phyloP scores from a whole-genome alignment of 306 rosid species.

The Cucumis melo region DNA sequence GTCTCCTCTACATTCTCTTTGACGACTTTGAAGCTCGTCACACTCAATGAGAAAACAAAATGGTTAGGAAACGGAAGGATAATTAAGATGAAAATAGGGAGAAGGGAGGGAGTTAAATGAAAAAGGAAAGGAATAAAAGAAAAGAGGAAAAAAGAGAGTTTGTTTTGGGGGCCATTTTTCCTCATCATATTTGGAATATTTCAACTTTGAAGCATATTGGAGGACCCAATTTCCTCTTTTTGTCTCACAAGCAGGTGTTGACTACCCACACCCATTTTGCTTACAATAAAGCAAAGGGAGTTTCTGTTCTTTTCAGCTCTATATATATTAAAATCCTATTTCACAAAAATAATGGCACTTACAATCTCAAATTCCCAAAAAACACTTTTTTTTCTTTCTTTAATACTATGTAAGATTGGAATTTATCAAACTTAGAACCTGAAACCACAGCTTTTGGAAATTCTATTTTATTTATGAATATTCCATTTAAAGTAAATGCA shows the following conservation, averaged over 20 bases:
- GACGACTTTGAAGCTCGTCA: too few relatives aligned
- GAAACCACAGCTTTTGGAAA: neutral
- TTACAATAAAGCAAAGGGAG: slow-evolving; percentile 13
- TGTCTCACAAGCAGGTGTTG: slow-evolving; percentile 79
- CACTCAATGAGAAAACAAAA: too few relatives aligned
- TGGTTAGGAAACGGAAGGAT: too few relatives aligned
- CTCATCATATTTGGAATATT: slow-evolving; percentile 47
- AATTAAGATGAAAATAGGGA: neutral
- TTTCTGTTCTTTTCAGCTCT: slow-evolving; percentile 15
- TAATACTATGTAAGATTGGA: neutral
- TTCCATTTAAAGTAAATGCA: slow-evolving; percentile 1
- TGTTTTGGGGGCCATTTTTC: slow-evolving; percentile 26
- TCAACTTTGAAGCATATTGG: slow-evolving; percentile 11
- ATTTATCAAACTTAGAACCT: slow-evolving; percentile 3
- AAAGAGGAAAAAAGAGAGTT: neutral
- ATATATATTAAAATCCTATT: too few relatives aligned
- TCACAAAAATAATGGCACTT: neutral
- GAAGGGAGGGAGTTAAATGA: neutral
- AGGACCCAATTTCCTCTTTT: slow-evolving; percentile 42
- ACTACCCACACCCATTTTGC: slow-evolving; percentile 26
- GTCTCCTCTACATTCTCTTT: too few relatives aligned
- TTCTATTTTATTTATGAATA: neutral
- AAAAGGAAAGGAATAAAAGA: neutral
- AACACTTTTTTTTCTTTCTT: neutral
- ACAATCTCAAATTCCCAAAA: neutral